Conservation (phyloP, 1,284 basidiomycete genomes). For the Microbotryomycetes sp. region DNA sequence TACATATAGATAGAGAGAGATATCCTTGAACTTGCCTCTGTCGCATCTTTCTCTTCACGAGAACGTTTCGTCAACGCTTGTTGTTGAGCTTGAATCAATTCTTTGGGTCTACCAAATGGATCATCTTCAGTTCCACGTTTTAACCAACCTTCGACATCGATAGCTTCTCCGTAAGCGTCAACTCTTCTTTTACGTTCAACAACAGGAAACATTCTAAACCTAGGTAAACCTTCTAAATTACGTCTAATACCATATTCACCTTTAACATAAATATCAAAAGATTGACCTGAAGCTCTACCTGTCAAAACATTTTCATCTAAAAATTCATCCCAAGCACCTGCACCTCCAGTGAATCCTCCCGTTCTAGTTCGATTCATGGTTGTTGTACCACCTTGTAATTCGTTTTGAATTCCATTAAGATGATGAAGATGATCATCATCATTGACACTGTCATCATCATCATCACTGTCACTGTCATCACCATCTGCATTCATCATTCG, state of each 20-base stretch:
- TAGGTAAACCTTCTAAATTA: conserved; percentile 65
- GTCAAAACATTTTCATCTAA: conserved; percentile 24
- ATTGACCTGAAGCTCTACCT: conserved; percentile 50
- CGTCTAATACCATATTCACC: conserved; percentile 55
- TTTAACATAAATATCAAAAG: conserved; percentile 94
- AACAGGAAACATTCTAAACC: conserved; percentile 96
- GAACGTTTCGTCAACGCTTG: not conserved
- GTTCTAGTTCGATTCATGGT: conserved; percentile 6
- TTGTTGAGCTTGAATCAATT: not conserved
- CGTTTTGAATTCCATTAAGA: conserved; percentile 56
- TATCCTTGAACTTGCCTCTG: not conserved
- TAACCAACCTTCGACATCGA: conserved; percentile 91
- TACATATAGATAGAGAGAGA: no score
- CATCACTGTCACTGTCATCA: conserved; percentile 51
- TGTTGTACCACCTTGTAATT: conserved; percentile 51
- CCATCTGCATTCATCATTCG: conserved; percentile 79
- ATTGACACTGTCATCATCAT: conserved; percentile 47
- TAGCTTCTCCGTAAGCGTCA: conserved; percentile 90
- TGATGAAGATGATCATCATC: conserved; percentile 60
- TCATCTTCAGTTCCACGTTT: conserved; percentile 66
- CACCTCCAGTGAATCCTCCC: conserved; percentile 28
- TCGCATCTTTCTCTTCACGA: not conserved
- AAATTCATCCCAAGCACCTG: conserved; percentile 39
- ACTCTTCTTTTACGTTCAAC: conserved; percentile 85
- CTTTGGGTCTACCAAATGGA: conserved; percentile 4